Base-by-base conservation (phyloP, 495 filamentous ascomycete genomes). In the Penicillium turbatum region DNA sequence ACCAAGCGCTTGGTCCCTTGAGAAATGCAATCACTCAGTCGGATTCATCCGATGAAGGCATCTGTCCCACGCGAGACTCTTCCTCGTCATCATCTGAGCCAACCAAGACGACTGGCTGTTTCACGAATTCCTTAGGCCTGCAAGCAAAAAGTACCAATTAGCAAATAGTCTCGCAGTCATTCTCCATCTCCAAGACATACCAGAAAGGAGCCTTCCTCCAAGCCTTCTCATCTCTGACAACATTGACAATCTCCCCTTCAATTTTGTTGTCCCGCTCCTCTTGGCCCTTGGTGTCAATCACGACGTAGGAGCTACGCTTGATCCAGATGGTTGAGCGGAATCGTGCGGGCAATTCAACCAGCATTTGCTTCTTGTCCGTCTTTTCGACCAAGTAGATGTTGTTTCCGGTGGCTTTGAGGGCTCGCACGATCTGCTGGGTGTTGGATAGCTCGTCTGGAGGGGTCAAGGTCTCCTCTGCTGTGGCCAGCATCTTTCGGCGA, bases 291-390 rank as follows among this genome's bases (percentile, higher is more conserved):
- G 84, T 83, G 54, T 97, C 88, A 17, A 97, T 78, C 15, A 97
- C 68, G 19, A 97, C 89, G 68, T 86, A 97, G 0, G 90, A 89
- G 8, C 89, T 87, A 3, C 88, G 84, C 59, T 85, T 88, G 64
- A 97, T 85, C 88, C 90, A 96, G 55, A 97, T 87, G 12, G 88
- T 89, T 44, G 87, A 90, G 43, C 91, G 89, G 64, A 97, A 97
- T 8, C 85, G 80, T 0, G 87, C 67, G 3, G 84, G 83, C 39
- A 97, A 78, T 73, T 96, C 92, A 19, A 88, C 86, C 5, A 96
- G 72, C 47, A 68, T 54, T 16, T 72, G 61, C 39, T 61, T 60
- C 55, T 84, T 82, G 44, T 80, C 66, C 1, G 83, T 83, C 26
- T 87, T 67, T 54, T 83, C 78, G 46, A 90, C 88, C 43, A 79